These are phyloP conservation scores for Trichocladium uniseriatum DNA, from an alignment of 495 filamentous ascomycete genomes.

Conservation along the genomic window DNA sequence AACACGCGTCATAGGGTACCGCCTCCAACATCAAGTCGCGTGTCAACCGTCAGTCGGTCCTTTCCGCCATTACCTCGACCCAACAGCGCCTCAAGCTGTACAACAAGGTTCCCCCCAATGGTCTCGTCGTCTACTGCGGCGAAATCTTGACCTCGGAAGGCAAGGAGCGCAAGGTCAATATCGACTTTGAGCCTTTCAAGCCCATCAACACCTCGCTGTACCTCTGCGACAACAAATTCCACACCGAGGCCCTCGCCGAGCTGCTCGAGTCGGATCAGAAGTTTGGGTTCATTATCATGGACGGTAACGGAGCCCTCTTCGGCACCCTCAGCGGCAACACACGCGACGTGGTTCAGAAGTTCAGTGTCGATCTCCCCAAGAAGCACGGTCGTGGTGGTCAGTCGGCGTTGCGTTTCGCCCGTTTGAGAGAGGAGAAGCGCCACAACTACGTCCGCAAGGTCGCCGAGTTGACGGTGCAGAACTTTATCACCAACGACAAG, in stretches of 20 bases:
- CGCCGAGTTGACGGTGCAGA: constrained; percentile 92
- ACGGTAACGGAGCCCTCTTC: constrained; percentile 94
- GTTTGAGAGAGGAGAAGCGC: constrained; percentile 98
- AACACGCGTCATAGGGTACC: constrained; percentile 59
- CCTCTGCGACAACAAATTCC: constrained; percentile 99
- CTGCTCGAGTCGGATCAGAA: constrained; percentile 96
- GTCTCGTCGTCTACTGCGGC: constrained; percentile 96
- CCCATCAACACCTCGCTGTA: constrained; percentile 99
- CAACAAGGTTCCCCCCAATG: constrained; percentile 96
- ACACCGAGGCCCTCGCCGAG: constrained; percentile 93
- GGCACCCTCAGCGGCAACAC: constrained; percentile 96
- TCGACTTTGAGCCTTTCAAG: constrained; percentile 99
- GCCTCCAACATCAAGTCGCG: constrained; percentile 99
- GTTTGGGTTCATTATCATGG: constrained; percentile 99
- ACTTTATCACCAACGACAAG: constrained; percentile 96
- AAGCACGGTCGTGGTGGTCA: constrained; percentile 99
- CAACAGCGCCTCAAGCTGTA: constrained; percentile 98
- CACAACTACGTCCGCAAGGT: constrained; percentile 99
- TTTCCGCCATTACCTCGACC: constrained; percentile 96
- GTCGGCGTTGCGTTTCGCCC: constrained; percentile 96
- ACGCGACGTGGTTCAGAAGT: constrained; percentile 92
- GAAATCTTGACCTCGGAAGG: constrained; percentile 99
- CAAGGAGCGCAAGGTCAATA: constrained; percentile 98
- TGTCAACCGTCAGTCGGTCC: constrained; percentile 93
- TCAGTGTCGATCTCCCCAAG: constrained; percentile 94